phyloP scores from a whole-genome alignment of 2,329 filamentous ascomycete species.

The Alternaria ethzedia region DNA sequence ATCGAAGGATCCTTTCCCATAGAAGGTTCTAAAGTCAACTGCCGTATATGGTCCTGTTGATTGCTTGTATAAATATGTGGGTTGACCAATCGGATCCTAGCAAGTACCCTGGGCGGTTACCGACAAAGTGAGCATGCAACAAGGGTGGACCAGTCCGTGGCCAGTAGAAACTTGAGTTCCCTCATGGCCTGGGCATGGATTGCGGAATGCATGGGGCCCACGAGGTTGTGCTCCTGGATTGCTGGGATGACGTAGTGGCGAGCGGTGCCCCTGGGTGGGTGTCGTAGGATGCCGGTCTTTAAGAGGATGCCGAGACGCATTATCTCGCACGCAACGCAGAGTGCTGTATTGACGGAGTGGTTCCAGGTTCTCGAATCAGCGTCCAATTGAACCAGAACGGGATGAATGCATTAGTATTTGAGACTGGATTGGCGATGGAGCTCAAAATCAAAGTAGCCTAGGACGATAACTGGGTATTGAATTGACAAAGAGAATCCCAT shows the following conservation, averaged over 20 bases:
- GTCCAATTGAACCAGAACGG: background rate
- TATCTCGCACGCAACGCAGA: background rate
- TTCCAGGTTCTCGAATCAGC: background rate
- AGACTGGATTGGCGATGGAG: background rate
- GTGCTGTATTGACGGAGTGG: too few relatives aligned
- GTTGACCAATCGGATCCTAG: background rate
- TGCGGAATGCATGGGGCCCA: background rate
- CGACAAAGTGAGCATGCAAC: background rate
- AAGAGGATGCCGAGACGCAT: background rate
- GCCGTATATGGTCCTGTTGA: constrained; percentile 1
- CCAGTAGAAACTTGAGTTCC: background rate
- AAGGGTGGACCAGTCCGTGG: background rate
- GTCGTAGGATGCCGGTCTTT: background rate
- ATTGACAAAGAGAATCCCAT: constrained; percentile 9
- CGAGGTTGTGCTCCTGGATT: background rate
- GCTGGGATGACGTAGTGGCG: background rate
- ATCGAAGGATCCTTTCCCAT: background rate
- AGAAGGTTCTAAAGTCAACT: background rate
- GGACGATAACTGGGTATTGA: background rate
- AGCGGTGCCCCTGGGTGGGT: background rate
- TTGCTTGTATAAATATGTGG: background rate
- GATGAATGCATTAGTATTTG: background rate
- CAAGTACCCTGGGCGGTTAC: background rate
- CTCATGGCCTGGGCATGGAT: background rate
- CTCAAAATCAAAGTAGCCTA: background rate